A percentile compares a stretch with the other conserved stretches of the same genome.
Evolutionary conservation across 2,329 filamentous ascomycete species (phyloP).

Genomic region (Biscogniauxia mediterranea): DNA sequence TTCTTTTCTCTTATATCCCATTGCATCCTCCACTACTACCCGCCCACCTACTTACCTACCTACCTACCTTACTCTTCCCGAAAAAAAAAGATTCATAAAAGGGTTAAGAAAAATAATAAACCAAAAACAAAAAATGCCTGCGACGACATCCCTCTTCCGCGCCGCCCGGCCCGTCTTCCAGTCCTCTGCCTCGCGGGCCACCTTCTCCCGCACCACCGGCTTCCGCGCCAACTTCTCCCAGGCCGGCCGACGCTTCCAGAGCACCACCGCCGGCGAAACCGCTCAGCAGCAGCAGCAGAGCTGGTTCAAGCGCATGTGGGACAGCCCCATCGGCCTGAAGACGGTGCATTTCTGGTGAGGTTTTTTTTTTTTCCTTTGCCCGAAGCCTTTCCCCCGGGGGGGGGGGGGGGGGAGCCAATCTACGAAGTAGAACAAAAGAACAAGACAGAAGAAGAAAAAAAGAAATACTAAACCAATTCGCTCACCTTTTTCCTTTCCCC

Average conservation of each 20-base stretch:
- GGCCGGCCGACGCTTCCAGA: conserved; percentile 67
- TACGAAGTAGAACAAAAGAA: neutral
- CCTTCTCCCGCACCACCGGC: conserved; percentile 45
- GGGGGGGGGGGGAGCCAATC: too few species aligned
- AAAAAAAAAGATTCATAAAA: too few species aligned
- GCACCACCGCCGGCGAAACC: conserved; percentile 51
- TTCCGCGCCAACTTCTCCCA: conserved; percentile 42
- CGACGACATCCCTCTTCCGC: conserved; percentile 51
- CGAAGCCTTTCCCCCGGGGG: neutral
- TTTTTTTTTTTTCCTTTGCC: neutral
- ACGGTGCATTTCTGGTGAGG: conserved; percentile 96
- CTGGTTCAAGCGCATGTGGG: conserved; percentile 78
- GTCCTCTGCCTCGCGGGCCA: conserved; percentile 46
- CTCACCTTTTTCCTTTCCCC: too few species aligned
- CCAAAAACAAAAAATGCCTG: conserved; percentile 37
- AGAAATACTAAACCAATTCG: conserved; percentile 13
- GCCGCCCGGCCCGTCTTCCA: conserved; percentile 55
- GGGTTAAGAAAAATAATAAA: too few species aligned
- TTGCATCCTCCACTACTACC: too few species aligned
- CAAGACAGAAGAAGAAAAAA: neutral
- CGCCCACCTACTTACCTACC: too few species aligned
- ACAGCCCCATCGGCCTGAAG: conserved; percentile 78
- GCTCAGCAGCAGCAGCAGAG: conserved; percentile 42
- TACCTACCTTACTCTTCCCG: too few species aligned
- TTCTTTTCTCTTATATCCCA: too few species aligned